Conservation (phyloP, 2,329 filamentous ascomycete genomes). For the Trichoderma atroviride region DNA sequence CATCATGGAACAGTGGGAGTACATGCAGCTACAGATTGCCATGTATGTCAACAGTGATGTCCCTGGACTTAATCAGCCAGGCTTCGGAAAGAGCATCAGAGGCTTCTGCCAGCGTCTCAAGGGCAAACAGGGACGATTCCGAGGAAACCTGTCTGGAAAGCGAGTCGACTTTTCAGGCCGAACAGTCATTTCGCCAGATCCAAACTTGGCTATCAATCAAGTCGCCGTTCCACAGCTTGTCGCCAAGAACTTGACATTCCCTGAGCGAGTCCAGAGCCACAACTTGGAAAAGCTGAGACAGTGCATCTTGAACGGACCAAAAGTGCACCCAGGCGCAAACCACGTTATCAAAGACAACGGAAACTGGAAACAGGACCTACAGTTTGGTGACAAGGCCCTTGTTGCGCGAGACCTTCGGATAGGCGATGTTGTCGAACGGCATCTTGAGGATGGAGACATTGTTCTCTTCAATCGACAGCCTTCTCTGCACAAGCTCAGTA, state of each 20-base stretch:
- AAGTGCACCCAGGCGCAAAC: constrained; percentile 86
- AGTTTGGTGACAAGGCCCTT: constrained; percentile 70
- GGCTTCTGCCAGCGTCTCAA: constrained; percentile 95
- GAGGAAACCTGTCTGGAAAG: constrained; percentile 95
- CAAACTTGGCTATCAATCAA: constrained; percentile 89
- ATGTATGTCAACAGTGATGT: constrained; percentile 98
- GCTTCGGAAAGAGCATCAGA: constrained; percentile 84
- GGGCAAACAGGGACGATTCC: constrained; percentile 95
- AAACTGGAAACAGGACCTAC: constrained; percentile 72
- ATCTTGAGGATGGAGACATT: constrained; percentile 92
- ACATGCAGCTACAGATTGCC: constrained; percentile 89
- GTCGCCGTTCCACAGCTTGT: constrained; percentile 89
- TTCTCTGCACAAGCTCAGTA: constrained; percentile 97
- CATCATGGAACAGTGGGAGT: constrained; percentile 99
- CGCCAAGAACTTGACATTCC: constrained; percentile 96
- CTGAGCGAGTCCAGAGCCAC: constrained; percentile 80
- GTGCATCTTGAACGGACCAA: constrained; percentile 74
- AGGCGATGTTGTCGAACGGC: constrained; percentile 90
- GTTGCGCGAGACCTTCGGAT: constrained; percentile 75
- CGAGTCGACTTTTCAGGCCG: constrained; percentile 97
- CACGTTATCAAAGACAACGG: constrained; percentile 69
- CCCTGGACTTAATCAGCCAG: constrained; percentile 85
- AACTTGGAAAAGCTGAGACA: constrained; percentile 81
- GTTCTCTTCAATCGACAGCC: constrained; percentile 98
- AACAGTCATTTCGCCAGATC: constrained; percentile 97